A percentile compares a stretch with the other conserved stretches of the same genome.
phyloP scores from a whole-genome alignment of 805 yeast genomes.

The Metschnikowia anglica region DNA sequence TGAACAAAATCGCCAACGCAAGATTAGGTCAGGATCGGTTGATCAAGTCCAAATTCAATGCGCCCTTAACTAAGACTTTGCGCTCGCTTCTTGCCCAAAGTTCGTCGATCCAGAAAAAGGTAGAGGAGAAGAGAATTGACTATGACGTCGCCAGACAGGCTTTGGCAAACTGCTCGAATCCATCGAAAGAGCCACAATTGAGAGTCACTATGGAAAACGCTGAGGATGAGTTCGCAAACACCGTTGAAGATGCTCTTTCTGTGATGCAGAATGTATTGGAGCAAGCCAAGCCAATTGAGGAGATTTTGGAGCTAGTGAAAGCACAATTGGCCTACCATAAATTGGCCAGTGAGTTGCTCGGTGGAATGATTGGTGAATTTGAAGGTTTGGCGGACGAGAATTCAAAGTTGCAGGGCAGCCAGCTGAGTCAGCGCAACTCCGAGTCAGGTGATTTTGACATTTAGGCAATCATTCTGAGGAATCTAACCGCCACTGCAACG shows the following conservation, averaged over 20 bases:
- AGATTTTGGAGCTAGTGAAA: conserved; percentile 63
- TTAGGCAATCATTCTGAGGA: conserved; percentile 7
- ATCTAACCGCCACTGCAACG: no score
- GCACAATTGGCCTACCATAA: conserved; percentile 84
- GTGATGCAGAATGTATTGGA: conserved; percentile 80
- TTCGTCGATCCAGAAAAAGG: conserved; percentile 65
- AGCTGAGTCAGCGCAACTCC: conserved; percentile 16
- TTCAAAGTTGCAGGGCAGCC: conserved; percentile 18
- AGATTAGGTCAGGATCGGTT: conserved; percentile 79
- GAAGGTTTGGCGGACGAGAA: conserved; percentile 58
- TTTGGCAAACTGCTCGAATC: conserved; percentile 41
- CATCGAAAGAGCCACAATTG: conserved; percentile 63
- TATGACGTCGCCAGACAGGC: conserved; percentile 72
- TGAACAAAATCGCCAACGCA: conserved; percentile 76
- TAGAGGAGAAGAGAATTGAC: conserved; percentile 72
- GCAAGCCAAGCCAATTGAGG: conserved; percentile 64
- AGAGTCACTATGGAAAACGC: conserved; percentile 77
- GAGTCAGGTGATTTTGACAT: conserved; percentile 30
- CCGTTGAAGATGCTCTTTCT: conserved; percentile 82
- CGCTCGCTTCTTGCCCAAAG: conserved; percentile 62
- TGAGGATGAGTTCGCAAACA: conserved; percentile 87
- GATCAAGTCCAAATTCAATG: conserved; percentile 67
- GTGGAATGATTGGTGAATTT: conserved; percentile 60
- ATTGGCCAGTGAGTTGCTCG: conserved; percentile 66
- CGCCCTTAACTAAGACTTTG: conserved; percentile 60